phyloP scores from a whole-genome alignment of 495 filamentous ascomycete species.

The Geoglossum glabrum region DNA sequence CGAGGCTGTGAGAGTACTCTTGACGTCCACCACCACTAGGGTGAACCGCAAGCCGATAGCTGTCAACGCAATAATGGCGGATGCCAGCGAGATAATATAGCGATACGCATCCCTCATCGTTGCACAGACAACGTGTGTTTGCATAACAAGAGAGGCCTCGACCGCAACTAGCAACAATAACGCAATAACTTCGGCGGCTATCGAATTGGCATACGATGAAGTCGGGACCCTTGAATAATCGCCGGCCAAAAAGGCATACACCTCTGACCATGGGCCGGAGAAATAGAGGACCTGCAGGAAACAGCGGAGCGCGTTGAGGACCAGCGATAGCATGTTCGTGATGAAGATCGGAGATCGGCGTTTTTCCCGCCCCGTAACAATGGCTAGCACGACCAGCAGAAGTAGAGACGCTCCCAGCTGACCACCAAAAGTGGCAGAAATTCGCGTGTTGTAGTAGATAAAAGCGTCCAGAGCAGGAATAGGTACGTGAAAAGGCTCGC shows the following conservation, averaged over 20 bases:
- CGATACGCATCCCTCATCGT: constrained; percentile 21
- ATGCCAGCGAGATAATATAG: constrained; percentile 25
- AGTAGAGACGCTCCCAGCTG: constrained; percentile 57
- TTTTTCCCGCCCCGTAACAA: constrained; percentile 43
- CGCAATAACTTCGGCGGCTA: constrained; percentile 31
- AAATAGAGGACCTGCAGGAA: constrained; percentile 38
- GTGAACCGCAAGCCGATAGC: constrained; percentile 40
- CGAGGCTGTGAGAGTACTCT: constrained; percentile 23
- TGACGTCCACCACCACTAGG: constrained; percentile 34
- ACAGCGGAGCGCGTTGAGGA: constrained; percentile 38
- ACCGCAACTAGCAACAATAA: constrained; percentile 40
- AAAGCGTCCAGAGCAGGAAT: constrained; percentile 28
- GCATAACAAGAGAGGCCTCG: constrained; percentile 48
- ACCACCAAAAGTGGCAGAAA: constrained; percentile 45
- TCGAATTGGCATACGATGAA: constrained; percentile 27
- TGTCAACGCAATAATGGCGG: constrained; percentile 29
- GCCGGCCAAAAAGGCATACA: constrained; percentile 35
- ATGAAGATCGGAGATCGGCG: constrained; percentile 38
- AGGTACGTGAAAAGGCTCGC: constrained; percentile 28
- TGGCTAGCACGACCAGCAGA: constrained; percentile 42
- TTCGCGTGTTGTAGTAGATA: constrained; percentile 28
- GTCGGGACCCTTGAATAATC: constrained; percentile 34
- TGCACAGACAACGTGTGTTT: constrained; percentile 44
- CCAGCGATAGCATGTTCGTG: constrained; percentile 39
- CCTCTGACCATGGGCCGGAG: constrained; percentile 31